Percentiles rank a stretch among this genome's conserved stretches.
Evolutionary conservation across 768 basidiomycete species (phyloP).

Genomic region (Amanita brunnescens): DNA sequence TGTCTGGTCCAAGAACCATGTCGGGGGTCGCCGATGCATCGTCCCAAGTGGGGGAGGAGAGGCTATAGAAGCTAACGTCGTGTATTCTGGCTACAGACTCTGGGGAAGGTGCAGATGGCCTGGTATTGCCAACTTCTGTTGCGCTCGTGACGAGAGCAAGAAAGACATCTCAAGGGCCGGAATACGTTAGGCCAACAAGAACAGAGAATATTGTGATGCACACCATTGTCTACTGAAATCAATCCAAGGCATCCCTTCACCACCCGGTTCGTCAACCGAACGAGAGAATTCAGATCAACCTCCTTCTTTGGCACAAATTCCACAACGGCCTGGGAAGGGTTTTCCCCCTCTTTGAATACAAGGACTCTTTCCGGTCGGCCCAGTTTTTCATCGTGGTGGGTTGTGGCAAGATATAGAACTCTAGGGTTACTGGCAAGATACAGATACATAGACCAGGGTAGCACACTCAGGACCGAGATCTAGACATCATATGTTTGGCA

Average conservation of each 20-base stretch:
- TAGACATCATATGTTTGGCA: slow-evolving; percentile 1
- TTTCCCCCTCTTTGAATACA: slow-evolving; percentile 59
- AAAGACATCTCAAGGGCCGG: slow-evolving; percentile 57
- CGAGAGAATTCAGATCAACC: slow-evolving; percentile 55
- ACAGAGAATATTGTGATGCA: slow-evolving; percentile 14
- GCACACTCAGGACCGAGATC: not conserved
- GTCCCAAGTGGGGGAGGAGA: slow-evolving; percentile 83
- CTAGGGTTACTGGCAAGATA: slow-evolving; percentile 64
- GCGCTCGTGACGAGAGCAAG: slow-evolving; percentile 74
- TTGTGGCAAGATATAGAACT: slow-evolving; percentile 64
- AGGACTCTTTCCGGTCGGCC: slow-evolving; percentile 57
- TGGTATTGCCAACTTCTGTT: slow-evolving; percentile 64
- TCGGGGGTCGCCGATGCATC: slow-evolving; percentile 49
- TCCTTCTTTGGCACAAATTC: slow-evolving; percentile 74
- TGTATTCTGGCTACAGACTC: slow-evolving; percentile 79
- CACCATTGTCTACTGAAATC: slow-evolving; percentile 65
- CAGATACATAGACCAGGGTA: slow-evolving; percentile 50
- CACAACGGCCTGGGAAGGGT: slow-evolving; percentile 63
- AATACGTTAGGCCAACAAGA: not conserved
- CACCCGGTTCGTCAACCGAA: slow-evolving; percentile 60
- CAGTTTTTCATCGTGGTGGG: slow-evolving; percentile 52
- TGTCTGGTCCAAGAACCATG: slow-evolving; percentile 47
- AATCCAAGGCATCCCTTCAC: slow-evolving; percentile 83
- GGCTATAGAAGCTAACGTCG: slow-evolving; percentile 82
- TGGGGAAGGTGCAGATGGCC: slow-evolving; percentile 45